Base-by-base conservation (phyloP, 345 rosid genomes). In the Bruguiera gymnorhiza region DNA sequence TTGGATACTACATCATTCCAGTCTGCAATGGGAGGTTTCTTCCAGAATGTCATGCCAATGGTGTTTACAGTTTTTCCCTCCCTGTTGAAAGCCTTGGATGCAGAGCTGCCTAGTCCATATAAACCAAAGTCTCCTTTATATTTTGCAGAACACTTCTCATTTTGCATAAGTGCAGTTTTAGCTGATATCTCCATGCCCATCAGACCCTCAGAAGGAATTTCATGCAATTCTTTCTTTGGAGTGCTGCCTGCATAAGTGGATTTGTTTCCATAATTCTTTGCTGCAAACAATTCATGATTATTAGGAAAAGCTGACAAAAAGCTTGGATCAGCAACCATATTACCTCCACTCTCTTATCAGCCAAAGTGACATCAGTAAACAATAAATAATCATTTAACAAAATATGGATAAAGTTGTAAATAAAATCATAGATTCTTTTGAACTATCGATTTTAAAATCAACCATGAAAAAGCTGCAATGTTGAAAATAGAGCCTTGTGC, bases 21-120 rank as follows among this genome's bases (percentile, higher is more conserved):
- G 69, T 81, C 83, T 20, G 78, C 66, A 32, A 70, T 51, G 6
- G 86, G 89, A 7, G 83, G 84, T 75, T 86, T 86, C 83, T 78
- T 86, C 68, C 68, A 73, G 69, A 87, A 72, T 61, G 87, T 83
- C 81, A 82, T 66, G 80, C 81, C 80, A 77, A 79, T 68, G 61
- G 84, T 59, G 62, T 62, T 69, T 67, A 57, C 62, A 10, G 81
- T 59, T 65, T 73, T 83, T 62, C 54, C 76, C 65, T 67, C 62
- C 63, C 58, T 67, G 48, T 67, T 75, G 50, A 74, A 62, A 67
- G 66, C 58, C 60, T 51, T 11, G 59, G 76, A 69, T 23, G 6
- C 57, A 36, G 71, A 55, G 66, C 69, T 51, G 62, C 53, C 69
- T 70, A 55, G 66, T 43, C 34, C n/a, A 54, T 66, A 61, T 48